A percentile compares a stretch with the other conserved stretches of the same genome.
Conservation (phyloP, 23 red algal genomes). For the Agarophyton chilense region DNA sequence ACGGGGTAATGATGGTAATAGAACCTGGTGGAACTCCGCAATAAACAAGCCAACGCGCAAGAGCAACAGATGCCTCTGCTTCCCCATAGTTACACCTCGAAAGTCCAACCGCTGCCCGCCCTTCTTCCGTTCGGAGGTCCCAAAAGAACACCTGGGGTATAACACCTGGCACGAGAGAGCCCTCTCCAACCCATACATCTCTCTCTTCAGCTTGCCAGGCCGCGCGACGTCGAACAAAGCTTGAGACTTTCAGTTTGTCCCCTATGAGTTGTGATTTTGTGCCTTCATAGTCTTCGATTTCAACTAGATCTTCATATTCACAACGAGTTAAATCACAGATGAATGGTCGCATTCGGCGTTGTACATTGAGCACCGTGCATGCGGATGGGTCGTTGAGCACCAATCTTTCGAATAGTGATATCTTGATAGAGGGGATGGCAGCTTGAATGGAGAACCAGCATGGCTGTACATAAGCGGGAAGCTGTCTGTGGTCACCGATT, state of each 20-base stretch:
- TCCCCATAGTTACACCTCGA: constrained; percentile 38
- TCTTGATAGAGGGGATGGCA: constrained; percentile 31
- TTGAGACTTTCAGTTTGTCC: neutral
- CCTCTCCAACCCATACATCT: constrained; percentile 31
- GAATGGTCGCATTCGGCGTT: constrained; percentile 49
- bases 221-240: neutral
- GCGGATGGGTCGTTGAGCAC: constrained; percentile 22
- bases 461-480: constrained; percentile 43
- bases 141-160: constrained; percentile 50
- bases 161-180: constrained; percentile 43
- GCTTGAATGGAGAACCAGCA: constrained; percentile 46
- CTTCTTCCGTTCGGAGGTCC: constrained; percentile 54
- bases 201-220: neutral
- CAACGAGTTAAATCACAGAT: constrained; percentile 43
- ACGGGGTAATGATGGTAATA: constrained; percentile 55
- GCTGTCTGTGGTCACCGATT: constrained; percentile 61
- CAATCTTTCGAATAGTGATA: constrained; percentile 56
- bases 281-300: constrained; percentile 44
- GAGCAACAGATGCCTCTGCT: constrained; percentile 30
- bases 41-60: constrained; percentile 29
- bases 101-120: constrained; percentile 54
- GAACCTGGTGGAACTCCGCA: constrained; percentile 41
- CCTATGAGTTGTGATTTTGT: constrained; percentile 52
- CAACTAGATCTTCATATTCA: constrained; percentile 60
- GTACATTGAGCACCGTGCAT: constrained; percentile 46